Evolutionary conservation across 2,329 filamentous ascomycete species (phyloP), one percentile per base, ranked within the genome.

Genomic region (Calonectria naviculata): DNA sequence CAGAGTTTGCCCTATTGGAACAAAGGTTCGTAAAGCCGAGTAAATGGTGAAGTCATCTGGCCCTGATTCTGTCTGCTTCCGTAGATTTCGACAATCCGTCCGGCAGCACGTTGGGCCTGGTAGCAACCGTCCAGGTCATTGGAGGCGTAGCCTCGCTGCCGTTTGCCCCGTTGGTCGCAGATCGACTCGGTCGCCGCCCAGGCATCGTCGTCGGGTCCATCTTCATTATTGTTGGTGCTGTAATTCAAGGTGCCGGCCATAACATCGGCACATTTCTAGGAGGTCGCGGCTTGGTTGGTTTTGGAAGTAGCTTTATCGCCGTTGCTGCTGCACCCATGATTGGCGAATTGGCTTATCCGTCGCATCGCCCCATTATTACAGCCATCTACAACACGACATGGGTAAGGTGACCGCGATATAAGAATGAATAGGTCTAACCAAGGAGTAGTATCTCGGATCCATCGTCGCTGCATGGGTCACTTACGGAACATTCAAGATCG

Each of bases 321-420:
- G 86, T 88, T 29, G 84, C 86, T 0, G 86, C 85, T 0, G 88
- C 88, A 1, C 83, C 85, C 5, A 78, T 89, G 70, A 85, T 90
- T 6, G 87, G 85, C 73, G 89, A 90, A 67, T 79, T 90, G 10
- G 86, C 84, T 0, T 86, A 89, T 73, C 88, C 88, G 0, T 89
- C 87, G 72, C 87, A 89, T 74, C 85, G 88, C 49, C 83, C 87
- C 0, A 85, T 86, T 4, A 76, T 89, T 38, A 89, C 87, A 0
- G 87, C 87, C 2, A 15, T 62, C 5, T 89, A 87, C 81, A 89
- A 89, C 65, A 85, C 75, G 3, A 73, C 75, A 26, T 80, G 74
- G 64, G 76, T 78, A 61, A 61, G 47, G 69, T 31, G 29, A 9
- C 21, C 1, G 34, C 1, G 8, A n/a, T 21, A 21, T n/a, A 13